phyloP scores from a whole-genome alignment of 2,329 filamentous ascomycete genomes.

The Xylaria sp. region DNA sequence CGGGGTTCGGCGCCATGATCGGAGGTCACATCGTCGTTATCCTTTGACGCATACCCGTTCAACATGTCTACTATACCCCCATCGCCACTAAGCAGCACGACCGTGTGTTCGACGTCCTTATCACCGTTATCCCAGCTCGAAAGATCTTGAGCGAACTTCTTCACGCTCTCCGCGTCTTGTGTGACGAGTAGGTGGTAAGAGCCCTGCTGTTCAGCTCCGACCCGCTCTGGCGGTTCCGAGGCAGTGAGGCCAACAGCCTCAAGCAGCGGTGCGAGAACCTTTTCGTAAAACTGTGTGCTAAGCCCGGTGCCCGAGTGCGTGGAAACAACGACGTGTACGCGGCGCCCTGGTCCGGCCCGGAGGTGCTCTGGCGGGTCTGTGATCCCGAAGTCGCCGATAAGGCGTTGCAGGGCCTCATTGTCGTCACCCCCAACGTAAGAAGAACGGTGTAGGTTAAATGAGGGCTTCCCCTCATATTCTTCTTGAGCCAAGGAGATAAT shows the following conservation, averaged over 20 bases:
- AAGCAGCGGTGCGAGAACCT: conserved; percentile 62
- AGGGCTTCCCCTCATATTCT: conserved; percentile 25
- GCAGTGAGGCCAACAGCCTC: conserved; percentile 47
- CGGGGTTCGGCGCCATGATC: background rate
- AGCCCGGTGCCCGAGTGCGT: conserved; percentile 67
- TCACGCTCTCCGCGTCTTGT: conserved; percentile 65
- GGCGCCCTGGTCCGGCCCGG: conserved; percentile 28
- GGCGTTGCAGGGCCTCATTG: conserved; percentile 44
- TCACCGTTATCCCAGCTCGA: conserved; percentile 36
- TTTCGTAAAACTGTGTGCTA: conserved; percentile 60
- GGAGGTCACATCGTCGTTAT: background rate
- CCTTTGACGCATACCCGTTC: conserved; percentile 57
- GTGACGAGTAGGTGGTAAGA: conserved; percentile 66
- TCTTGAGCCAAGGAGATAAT: conserved; percentile 48
- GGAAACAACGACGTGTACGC: conserved; percentile 70
- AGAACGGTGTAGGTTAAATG: conserved; percentile 29
- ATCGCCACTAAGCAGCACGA: conserved; percentile 85
- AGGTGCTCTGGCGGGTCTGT: conserved; percentile 47
- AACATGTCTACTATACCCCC: conserved; percentile 84
- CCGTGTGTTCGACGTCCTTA: conserved; percentile 52
- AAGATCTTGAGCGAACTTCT: conserved; percentile 59
- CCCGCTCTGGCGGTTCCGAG: conserved; percentile 23
- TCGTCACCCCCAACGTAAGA: conserved; percentile 38
- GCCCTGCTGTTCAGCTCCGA: conserved; percentile 6
- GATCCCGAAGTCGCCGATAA: conserved; percentile 47